Evolutionary conservation across 257 asterid species (phyloP).

Genomic region (Solanum sitiens): DNA sequence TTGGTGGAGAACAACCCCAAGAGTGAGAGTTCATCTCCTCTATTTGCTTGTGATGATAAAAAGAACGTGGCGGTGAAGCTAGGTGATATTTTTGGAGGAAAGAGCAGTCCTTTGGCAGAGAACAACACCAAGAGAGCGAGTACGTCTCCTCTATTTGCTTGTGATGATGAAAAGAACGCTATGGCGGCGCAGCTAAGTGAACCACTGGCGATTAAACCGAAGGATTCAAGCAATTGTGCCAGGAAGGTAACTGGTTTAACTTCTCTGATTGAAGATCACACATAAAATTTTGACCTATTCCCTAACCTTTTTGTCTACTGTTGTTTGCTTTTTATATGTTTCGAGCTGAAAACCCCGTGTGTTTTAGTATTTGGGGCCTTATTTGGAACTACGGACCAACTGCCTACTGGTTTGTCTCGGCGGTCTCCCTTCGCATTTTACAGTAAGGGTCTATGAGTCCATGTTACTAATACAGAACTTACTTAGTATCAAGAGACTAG

Average conservation of each 20-base stretch:
- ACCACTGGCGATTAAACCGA: slow-evolving; percentile 36
- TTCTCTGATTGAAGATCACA: slow-evolving; percentile 42
- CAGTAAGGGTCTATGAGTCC: slow-evolving; percentile 42
- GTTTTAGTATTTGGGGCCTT: slow-evolving; percentile 5
- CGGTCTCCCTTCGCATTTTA: slow-evolving; percentile 47
- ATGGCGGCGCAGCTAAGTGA: slow-evolving; percentile 26
- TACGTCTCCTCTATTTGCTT: not conserved
- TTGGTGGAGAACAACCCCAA: not conserved
- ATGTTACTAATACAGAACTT: not conserved
- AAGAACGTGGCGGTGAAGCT: not conserved
- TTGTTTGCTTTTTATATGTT: not conserved
- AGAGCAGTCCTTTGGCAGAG: not conserved
- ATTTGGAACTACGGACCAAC: not conserved
- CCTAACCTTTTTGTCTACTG: not conserved
- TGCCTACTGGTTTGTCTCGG: not conserved
- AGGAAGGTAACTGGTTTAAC: slow-evolving; percentile 67
- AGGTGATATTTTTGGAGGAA: slow-evolving; percentile 10
- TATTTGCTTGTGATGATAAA: not conserved
- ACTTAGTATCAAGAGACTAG: not conserved
- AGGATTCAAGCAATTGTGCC: slow-evolving; percentile 37
- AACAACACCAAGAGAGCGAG: not conserved
- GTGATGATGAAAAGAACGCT: not conserved
- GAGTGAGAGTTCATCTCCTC: not conserved
- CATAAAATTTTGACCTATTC: slow-evolving; percentile 24
- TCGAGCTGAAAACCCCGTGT: not conserved